Base-by-base conservation (phyloP, 2,329 filamentous ascomycete species). In the Bimuria novae-zelandiae region DNA sequence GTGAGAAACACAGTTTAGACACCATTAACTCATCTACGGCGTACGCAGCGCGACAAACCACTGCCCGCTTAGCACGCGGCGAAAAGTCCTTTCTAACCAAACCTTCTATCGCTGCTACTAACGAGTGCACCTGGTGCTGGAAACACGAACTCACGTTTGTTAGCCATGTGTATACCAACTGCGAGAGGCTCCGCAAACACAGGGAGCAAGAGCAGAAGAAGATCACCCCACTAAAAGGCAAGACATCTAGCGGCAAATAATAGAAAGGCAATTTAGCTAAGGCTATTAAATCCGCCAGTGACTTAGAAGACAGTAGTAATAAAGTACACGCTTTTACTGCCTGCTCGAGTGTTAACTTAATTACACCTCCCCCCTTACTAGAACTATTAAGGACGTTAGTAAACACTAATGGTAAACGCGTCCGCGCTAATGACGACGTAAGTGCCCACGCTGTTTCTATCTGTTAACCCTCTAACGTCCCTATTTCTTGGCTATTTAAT, bases 401-500 rank as follows among this genome's bases (percentile, higher is more conserved):
- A 12, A 48, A 48, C n/a, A 10, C 25, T 6, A 48, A 48, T 25
- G 22, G 45, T 5, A 48, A 48, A 29, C 35, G 35, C 8, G 2
- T 37, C 10, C 22, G 22, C 4, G 5, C 12, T n/a, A n/a, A n/a
- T 25, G 22, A 48, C 6, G 16, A 48, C 11, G 35, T 54, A 49
- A 54, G 40, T 54, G 29, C 51, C 4, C 14, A 49, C 40, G 25
- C 50, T 45, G 30, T 21, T 29, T 29, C 45, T 16, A 40, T 54
- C 16, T 25, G 21, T 19, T 19, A 22, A 33, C 51, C 40, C 17
- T 30, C 33, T 2, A 25, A 5, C 23, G 21, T 33, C 43, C 22
- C 32, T 40, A 39, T 30, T 6, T 21, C 40, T 12, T 58, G 25
- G 52, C 39, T 52, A 25, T 52, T 58, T 29, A 45, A 58, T 45